phyloP scores from a whole-genome alignment of 2,329 filamentous ascomycete species.

The Sporothrix pallida region DNA sequence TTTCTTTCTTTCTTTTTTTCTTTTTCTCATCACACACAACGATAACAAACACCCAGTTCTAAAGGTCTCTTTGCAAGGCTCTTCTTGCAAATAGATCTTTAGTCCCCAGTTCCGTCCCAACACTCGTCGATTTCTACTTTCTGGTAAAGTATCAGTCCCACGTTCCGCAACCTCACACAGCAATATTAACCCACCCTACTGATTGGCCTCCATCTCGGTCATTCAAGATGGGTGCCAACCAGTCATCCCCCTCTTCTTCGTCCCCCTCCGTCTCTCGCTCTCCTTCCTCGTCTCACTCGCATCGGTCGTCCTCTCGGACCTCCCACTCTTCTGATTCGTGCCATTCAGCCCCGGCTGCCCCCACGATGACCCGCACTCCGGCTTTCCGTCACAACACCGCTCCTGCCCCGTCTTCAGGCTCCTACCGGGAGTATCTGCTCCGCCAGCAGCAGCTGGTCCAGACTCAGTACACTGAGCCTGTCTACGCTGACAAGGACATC shows the following conservation, averaged over 20 bases:
- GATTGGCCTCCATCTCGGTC: neutral
- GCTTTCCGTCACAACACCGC: neutral
- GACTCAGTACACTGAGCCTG: neutral
- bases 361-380: neutral
- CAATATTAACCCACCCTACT: neutral
- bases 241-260: neutral
- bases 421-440: conserved; percentile 9
- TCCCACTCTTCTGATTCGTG: neutral
- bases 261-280: neutral
- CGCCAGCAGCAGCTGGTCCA: neutral
- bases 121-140: neutral
- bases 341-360: neutral
- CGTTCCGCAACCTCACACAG: neutral
- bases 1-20: neutral
- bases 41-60: neutral
- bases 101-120: neutral
- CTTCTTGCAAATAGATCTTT: neutral
- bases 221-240: conserved; percentile 21
- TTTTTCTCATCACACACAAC: neutral
- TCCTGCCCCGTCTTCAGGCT: neutral
- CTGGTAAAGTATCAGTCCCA: neutral
- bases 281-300: neutral
- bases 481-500: neutral
- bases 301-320: too few relatives aligned
- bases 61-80: neutral